These are phyloP conservation scores for Pseudofabraea citricarpa DNA, from an alignment of 2,329 filamentous ascomycete species.

Conservation along the genomic window DNA sequence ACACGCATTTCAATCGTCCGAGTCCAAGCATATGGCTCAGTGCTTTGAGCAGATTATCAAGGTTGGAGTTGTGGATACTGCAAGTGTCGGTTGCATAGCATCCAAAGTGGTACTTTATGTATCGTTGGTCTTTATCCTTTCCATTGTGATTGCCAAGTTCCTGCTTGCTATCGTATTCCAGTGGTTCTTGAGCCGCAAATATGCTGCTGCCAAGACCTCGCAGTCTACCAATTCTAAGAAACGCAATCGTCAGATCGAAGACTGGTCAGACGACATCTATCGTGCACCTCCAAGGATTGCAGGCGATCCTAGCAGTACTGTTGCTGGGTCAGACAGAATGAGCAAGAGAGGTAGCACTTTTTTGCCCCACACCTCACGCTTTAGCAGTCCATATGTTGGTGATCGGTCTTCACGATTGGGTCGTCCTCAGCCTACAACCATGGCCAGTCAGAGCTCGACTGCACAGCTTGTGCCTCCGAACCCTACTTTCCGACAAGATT, in stretches of 20 bases:
- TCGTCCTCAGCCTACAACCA: constrained; percentile 70
- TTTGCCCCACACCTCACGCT: constrained; percentile 88
- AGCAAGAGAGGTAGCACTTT: constrained; percentile 82
- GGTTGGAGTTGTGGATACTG: constrained; percentile 92
- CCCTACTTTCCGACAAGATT: constrained; percentile 65
- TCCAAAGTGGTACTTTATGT: constrained; percentile 96
- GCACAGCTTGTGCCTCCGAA: constrained; percentile 67
- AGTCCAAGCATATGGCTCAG: constrained; percentile 76
- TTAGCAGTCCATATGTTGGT: constrained; percentile 82
- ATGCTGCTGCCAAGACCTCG: constrained; percentile 80
- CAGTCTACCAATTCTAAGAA: constrained; percentile 77
- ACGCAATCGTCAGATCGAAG: constrained; percentile 89
- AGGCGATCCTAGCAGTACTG: constrained; percentile 65
- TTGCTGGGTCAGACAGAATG: constrained; percentile 57
- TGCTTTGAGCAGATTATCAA: constrained; percentile 94
- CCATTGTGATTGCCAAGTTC: constrained; percentile 83
- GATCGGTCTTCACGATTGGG: constrained; percentile 51
- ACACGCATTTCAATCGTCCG: constrained; percentile 72
- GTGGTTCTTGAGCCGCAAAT: constrained; percentile 89
- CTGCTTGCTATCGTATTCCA: constrained; percentile 86
- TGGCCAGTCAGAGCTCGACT: constrained; percentile 80
- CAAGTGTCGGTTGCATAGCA: constrained; percentile 94
- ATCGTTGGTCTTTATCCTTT: constrained; percentile 84
- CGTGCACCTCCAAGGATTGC: constrained; percentile 78
- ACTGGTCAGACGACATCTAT: constrained; percentile 98